Percentiles rank a stretch among this genome's conserved stretches.
phyloP scores from a whole-genome alignment of 352 stramenopile genomes.

The Pythium phragmiticola region DNA sequence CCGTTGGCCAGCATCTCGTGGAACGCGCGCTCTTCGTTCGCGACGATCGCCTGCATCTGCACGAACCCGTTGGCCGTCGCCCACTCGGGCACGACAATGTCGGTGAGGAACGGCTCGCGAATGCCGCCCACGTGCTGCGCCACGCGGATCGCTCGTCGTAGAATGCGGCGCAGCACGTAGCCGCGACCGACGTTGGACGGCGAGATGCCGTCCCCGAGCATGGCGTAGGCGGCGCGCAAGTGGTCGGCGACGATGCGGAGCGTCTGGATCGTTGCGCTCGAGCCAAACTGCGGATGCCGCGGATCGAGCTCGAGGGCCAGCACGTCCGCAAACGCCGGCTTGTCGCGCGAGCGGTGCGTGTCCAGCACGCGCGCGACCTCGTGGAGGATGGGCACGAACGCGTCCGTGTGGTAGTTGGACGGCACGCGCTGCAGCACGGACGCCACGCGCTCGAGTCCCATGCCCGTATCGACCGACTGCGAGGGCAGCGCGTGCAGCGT shows the following conservation, averaged over 20 bases:
- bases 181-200: constrained; percentile 95
- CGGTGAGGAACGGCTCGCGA: constrained; percentile 44
- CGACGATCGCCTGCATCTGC: constrained; percentile 67
- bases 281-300: constrained; percentile 43
- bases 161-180: constrained; percentile 95
- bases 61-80: constrained; percentile 32
- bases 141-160: constrained; percentile 86
- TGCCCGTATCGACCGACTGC: constrained; percentile 98
- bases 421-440: constrained; percentile 91
- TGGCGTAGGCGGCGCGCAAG: constrained; percentile 93
- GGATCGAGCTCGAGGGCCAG: constrained; percentile 49
- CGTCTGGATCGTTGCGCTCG: constrained; percentile 52
- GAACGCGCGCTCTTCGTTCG: constrained; percentile 73
- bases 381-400: constrained; percentile 91
- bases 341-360: constrained; percentile 4
- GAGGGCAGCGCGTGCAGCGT: constrained; percentile 88
- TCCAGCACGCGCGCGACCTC: constrained; percentile 51
- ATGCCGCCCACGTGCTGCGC: constrained; percentile 59
- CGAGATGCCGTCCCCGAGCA: constrained; percentile 92
- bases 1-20: constrained; percentile 69
- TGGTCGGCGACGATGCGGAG: constrained; percentile 95
- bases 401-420: constrained; percentile 98
- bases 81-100: constrained; percentile 53
- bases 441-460: constrained; percentile 96
- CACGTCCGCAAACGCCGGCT: constrained; percentile 34